Evolutionary conservation across 495 filamentous ascomycete genomes (phyloP), one percentile per base, ranked within the genome.

Genomic region (Melanomma pulvis-pyrius): DNA sequence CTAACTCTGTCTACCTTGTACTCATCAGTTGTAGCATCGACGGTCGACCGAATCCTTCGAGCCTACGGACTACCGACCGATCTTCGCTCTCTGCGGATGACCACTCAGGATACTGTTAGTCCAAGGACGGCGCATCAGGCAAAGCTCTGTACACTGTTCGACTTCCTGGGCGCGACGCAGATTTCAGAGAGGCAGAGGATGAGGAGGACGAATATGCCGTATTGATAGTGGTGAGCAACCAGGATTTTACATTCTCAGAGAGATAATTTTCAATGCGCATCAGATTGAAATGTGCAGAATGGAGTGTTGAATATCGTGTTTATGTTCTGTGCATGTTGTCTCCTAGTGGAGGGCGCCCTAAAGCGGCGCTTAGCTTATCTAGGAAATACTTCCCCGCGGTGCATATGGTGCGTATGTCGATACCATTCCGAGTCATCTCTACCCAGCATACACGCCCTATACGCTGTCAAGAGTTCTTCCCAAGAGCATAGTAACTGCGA

Each of bases 21-120:
- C 29, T 30, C 32, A 28, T 17, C 67, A 60, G 11, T 13, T 13
- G 1, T 28, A 68, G 66, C 70, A 34, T 68, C 71, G 0, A 57
- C 71, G 44, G 52, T 79, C 47, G 77, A 79, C 50, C 67, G 73
- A 4, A 72, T 77, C 47, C 69, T 79, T 26, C 63, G 60, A 17
- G 71, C 74, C 7, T 79, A 79, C 63, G 41, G 44, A 7, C 61
- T 76, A 13, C 74, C 74, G 25, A 69, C 65, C 7, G 61, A 67
- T 34, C 61, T 72, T 11, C 70, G 70, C 52, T 68, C 61, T 30
- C 46, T 72, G 2, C 61, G 46, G 1, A 12, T 72, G 48, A 67
- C 67, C 11, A 56, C 62, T 6, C 51, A 59, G 13, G 67, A 73
- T 50, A 41, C 30, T 46, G 34, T 57, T 13, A 61, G 49, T 22